These are phyloP conservation scores for Tolypocladium inflatum DNA, from an alignment of 2,329 filamentous ascomycete genomes.

Conservation along the genomic window DNA sequence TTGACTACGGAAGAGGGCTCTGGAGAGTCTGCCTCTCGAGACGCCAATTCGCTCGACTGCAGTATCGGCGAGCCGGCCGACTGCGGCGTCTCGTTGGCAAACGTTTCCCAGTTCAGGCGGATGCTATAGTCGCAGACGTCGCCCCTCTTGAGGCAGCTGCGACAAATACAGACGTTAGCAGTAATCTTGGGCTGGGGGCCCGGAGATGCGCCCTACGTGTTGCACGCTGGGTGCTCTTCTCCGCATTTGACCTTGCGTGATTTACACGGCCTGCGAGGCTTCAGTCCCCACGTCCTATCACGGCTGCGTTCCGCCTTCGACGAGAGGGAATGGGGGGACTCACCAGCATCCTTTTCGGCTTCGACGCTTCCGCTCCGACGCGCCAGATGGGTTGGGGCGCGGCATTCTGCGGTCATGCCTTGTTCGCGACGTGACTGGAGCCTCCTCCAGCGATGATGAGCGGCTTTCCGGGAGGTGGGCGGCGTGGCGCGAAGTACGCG, in stretches of 20 bases:
- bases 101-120: slow-evolving; percentile 62
- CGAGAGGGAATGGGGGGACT: slow-evolving; percentile 9
- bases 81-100: neutral
- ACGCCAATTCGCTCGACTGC: neutral
- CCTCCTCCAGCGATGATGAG: neutral
- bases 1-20: neutral
- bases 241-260: slow-evolving; percentile 65
- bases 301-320: neutral
- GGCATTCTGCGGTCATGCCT: slow-evolving; percentile 21
- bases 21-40: neutral
- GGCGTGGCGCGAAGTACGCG: neutral
- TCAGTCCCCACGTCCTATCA: neutral
- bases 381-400: slow-evolving; percentile 31
- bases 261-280: slow-evolving; percentile 61
- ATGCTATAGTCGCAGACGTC: slow-evolving; percentile 75
- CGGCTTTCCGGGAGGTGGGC: neutral
- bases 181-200: neutral
- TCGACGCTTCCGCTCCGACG: slow-evolving; percentile 32
- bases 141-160: slow-evolving; percentile 56
- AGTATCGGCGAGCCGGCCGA: neutral
- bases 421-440: neutral
- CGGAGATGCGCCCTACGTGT: slow-evolving; percentile 37
- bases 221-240: slow-evolving; percentile 64
- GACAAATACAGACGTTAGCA: neutral
- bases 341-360: slow-evolving; percentile 37